phyloP scores from a whole-genome alignment of 2,329 filamentous ascomycete genomes.

The Diaporthe citri region DNA sequence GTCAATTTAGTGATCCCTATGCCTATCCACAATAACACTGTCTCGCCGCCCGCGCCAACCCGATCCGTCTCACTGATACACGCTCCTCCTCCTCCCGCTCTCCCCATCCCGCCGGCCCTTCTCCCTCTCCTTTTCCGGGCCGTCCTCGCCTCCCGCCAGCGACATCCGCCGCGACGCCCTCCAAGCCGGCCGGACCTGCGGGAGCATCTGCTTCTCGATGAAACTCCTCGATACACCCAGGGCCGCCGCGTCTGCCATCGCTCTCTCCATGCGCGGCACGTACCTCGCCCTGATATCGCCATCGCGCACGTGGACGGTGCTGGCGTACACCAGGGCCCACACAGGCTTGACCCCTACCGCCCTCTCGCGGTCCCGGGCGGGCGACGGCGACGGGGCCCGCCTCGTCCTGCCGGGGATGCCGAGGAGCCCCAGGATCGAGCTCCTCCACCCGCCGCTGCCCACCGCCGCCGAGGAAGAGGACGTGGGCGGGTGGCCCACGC shows the following conservation, averaged over 20 bases:
- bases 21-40: neutral
- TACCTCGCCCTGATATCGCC: neutral
- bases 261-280: conserved; percentile 1
- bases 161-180: neutral
- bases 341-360: neutral
- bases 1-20: neutral
- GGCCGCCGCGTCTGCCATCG: neutral
- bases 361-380: neutral
- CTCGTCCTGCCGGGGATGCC: neutral
- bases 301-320: neutral
- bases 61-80: neutral
- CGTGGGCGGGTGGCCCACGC: neutral
- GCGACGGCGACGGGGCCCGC: neutral
- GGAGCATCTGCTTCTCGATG: neutral
- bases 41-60: neutral
- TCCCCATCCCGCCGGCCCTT: neutral
- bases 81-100: neutral
- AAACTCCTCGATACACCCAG: neutral
- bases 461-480: neutral
- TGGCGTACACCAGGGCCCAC: neutral
- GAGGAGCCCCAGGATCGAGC: neutral
- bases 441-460: neutral
- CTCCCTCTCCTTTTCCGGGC: neutral
- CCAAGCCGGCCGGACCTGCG: neutral
- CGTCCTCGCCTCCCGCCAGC: neutral